Evolutionary conservation across 2,329 filamentous ascomycete species (phyloP).

Genomic region (Malbranchea cinnamomea): DNA sequence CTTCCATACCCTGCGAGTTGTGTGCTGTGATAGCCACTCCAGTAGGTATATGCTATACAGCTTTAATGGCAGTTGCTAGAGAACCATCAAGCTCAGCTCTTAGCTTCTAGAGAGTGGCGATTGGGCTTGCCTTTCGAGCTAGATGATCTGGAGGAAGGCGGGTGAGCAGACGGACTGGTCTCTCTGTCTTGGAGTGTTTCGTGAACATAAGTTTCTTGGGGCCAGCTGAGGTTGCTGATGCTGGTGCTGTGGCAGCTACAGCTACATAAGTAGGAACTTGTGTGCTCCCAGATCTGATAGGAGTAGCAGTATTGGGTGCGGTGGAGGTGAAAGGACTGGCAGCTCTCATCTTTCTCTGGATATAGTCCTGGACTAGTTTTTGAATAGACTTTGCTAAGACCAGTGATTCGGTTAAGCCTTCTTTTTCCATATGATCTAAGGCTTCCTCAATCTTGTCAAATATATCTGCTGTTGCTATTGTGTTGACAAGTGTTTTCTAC

Average conservation of each 20-base stretch:
- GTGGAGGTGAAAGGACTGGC: too few species aligned
- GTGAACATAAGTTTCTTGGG: neutral
- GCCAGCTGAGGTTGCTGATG: too few species aligned
- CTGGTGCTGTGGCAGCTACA: neutral
- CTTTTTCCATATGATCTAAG: too few species aligned
- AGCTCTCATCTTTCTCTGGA: too few species aligned
- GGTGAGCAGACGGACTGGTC: neutral
- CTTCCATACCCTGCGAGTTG: constrained; percentile 1
- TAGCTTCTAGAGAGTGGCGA: constrained; percentile 2
- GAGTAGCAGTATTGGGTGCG: too few species aligned
- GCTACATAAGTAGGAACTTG: neutral
- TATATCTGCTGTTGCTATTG: too few species aligned
- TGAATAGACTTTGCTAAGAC: too few species aligned
- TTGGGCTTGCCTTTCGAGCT: constrained; percentile 1
- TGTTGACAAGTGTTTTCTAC: too few species aligned
- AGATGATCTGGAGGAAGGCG: constrained; percentile 1
- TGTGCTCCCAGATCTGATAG: too few species aligned
- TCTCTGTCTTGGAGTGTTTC: neutral
- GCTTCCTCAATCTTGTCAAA: too few species aligned
- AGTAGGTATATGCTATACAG: neutral
- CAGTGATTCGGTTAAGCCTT: too few species aligned
- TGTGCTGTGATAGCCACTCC: constrained; percentile 1
- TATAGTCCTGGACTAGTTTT: too few species aligned
- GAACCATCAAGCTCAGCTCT: neutral
- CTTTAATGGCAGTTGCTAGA: constrained; percentile 1